Evolutionary conservation across 2,329 filamentous ascomycete genomes (phyloP).

Genomic region (Lecanosticta acicola): DNA sequence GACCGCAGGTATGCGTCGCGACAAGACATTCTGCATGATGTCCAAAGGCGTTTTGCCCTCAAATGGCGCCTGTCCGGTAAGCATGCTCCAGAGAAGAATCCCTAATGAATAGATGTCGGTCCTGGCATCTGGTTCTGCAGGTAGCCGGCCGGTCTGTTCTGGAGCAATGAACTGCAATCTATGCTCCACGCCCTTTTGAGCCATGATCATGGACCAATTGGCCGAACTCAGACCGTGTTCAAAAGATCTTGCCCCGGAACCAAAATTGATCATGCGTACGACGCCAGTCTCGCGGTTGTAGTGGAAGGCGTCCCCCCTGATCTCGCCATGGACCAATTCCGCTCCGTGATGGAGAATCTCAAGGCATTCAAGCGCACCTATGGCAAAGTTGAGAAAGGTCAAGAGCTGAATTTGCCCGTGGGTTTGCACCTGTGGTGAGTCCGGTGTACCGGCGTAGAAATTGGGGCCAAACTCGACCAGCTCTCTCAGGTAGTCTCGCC

Average conservation of each 20-base stretch:
- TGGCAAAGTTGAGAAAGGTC: constrained; percentile 82
- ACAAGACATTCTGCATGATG: constrained; percentile 83
- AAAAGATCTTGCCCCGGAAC: constrained; percentile 79
- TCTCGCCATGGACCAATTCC: constrained; percentile 82
- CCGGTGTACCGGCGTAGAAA: constrained; percentile 33
- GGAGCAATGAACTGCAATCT: constrained; percentile 90
- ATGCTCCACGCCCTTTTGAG: constrained; percentile 78
- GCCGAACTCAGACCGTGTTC: constrained; percentile 80
- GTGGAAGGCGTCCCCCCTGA: constrained; percentile 85
- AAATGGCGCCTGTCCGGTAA: constrained; percentile 75
- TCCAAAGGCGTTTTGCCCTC: constrained; percentile 76
- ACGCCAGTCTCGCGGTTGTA: constrained; percentile 64
- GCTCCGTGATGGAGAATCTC: constrained; percentile 88
- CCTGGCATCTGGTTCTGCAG: constrained; percentile 81
- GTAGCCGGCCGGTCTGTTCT: constrained; percentile 89
- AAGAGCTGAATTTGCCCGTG: constrained; percentile 48
- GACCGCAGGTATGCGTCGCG: constrained; percentile 69
- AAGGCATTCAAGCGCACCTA: constrained; percentile 77
- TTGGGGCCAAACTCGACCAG: constrained; percentile 71
- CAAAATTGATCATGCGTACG: constrained; percentile 79
- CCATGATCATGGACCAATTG: constrained; percentile 78
- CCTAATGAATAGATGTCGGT: constrained; percentile 93
- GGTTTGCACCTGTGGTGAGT: constrained; percentile 17
- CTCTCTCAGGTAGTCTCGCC: constrained; percentile 64
- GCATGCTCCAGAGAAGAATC: constrained; percentile 79